A percentile compares a stretch with the other conserved stretches of the same genome.
Conservation (phyloP, 495 filamentous ascomycete genomes). For the Podospora conica region DNA sequence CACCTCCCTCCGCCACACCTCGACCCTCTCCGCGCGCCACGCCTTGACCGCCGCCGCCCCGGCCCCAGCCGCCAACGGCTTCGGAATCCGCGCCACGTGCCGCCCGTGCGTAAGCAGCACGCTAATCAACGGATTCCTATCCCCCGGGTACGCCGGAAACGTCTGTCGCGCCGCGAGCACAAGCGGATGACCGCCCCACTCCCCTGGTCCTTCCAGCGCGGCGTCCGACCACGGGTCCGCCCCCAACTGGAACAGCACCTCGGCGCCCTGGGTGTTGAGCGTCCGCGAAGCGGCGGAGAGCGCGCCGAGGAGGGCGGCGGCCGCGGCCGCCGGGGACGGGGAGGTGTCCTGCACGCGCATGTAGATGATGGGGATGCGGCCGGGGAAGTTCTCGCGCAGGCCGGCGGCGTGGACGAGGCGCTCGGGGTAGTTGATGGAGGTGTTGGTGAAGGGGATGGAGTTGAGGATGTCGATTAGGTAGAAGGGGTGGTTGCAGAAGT, state of each 20-base stretch:
- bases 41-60: no score
- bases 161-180: neutral
- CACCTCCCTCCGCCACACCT: neutral
- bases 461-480: neutral
- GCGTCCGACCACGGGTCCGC: neutral
- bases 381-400: neutral
- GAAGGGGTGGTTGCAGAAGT: no score
- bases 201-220: neutral
- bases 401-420: neutral
- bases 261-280: neutral
- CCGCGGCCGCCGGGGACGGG: neutral
- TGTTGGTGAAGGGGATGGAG: neutral
- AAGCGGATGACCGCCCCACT: neutral
- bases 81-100: no score
- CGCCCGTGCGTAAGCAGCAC: no score
- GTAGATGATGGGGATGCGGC: neutral
- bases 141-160: neutral
- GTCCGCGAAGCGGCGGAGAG: neutral
- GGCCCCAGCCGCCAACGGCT: no score
- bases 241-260: neutral
- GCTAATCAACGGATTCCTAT: no score
- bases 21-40: no score
- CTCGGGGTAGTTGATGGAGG: neutral
- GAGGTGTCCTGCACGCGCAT: neutral
- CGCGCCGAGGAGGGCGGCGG: neutral